Base-by-base conservation (phyloP, 2,329 filamentous ascomycete genomes). In the Fragosphaeria purpurea region DNA sequence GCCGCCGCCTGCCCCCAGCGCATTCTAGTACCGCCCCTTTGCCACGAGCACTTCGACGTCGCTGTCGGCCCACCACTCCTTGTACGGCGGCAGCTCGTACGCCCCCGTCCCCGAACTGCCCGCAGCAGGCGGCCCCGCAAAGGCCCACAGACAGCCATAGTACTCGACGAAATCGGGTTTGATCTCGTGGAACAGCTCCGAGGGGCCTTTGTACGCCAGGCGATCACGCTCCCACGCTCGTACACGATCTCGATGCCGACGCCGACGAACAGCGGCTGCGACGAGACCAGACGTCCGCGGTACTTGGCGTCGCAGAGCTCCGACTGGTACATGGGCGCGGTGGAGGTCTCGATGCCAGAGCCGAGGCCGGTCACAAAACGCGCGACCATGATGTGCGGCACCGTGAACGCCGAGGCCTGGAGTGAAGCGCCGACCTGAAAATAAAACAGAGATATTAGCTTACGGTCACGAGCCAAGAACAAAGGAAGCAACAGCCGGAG, bases 171-270 rank as follows among this genome's bases (percentile, higher is more conserved):
- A 46, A 22, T 53, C 51, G 6, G 51, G 51, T 7, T 42, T 44
- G 34, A 53, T 44, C 31, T 50, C 47, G 44, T 53, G 47, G 41
- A 53, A 53, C 22, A 38, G 40, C 47, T 47, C 44, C 1, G 43
- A 37, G 2, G 43, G 41, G 4, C 53, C 53, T 10, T 40, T 37
- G 9, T 38, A 33, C 3, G 65, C 64, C 9, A 83, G 72, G 0
- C 80, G 66, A 2, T 79, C 72, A 3, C 60, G 58, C 57, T 85
- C 80, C 81, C 81, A 84, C 12, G 58, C 61, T n/a, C n/a, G 50
- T 64, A 65, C 0, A 60, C 59, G 38, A 63, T 54, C 6, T 56
- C 56, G 33, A 63, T 60, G 1, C 61, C 61, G 6, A 61, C 51
- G 4, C 59, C 59, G 4, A 61, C 59, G 11, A 61, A 59, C 1